Conservation (phyloP, 495 filamentous ascomycete species). For the Evernia prunastri region DNA sequence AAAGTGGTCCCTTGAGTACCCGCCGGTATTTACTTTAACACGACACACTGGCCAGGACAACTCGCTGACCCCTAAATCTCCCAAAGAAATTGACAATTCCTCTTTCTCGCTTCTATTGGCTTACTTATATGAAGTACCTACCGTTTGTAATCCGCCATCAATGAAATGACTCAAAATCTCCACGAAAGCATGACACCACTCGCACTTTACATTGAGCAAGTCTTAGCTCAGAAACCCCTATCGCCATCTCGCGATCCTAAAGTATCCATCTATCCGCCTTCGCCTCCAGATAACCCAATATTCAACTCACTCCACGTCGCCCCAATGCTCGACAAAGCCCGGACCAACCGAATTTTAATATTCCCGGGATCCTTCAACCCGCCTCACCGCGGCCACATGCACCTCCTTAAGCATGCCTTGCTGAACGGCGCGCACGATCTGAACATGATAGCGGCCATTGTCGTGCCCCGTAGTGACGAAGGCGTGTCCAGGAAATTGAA, state of each 20-base stretch:
- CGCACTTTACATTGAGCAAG: slow-evolving; percentile 13
- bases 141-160: not conserved
- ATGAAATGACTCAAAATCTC: not conserved
- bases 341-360: slow-evolving; percentile 23
- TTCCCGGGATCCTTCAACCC: slow-evolving; percentile 32
- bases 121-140: not conserved
- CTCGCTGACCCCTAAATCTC: not conserved
- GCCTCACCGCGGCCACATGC: slow-evolving; percentile 22
- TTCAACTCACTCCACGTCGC: not conserved
- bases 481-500: not conserved
- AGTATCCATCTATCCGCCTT: not conserved
- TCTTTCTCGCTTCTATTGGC: not conserved
- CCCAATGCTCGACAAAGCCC: not conserved
- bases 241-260: not conserved
- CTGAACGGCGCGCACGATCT: not conserved
- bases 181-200: not conserved
- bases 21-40: too few species aligned
- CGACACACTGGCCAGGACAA: not conserved
- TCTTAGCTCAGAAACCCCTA: not conserved
- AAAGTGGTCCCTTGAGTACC: too few species aligned
- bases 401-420: slow-evolving; percentile 6
- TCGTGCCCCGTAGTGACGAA: not conserved
- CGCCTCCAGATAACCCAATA: not conserved
- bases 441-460: slow-evolving; percentile 7
- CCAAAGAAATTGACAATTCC: not conserved